Conservation (phyloP, 2,329 filamentous ascomycete genomes). For the Stachybotrys chartarum region DNA sequence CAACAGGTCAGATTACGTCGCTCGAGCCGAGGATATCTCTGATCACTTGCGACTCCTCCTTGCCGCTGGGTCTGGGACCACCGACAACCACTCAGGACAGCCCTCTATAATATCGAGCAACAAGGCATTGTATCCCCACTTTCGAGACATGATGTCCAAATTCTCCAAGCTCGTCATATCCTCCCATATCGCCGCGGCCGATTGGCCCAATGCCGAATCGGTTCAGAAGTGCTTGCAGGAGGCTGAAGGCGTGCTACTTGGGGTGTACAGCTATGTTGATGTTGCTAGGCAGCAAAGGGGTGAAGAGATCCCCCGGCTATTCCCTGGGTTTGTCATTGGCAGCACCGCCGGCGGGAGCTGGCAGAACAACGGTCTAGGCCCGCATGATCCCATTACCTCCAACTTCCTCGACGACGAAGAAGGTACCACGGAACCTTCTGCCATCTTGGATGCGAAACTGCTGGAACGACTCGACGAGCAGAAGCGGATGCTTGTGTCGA, state of each 20-base stretch:
- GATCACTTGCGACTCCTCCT: slow-evolving; percentile 89
- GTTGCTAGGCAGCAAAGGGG: slow-evolving; percentile 89
- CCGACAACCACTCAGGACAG: slow-evolving; percentile 96
- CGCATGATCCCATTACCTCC: slow-evolving; percentile 66
- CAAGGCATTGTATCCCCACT: slow-evolving; percentile 93
- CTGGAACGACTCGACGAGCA: slow-evolving; percentile 81
- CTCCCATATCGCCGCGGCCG: slow-evolving; percentile 92
- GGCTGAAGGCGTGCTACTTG: slow-evolving; percentile 90
- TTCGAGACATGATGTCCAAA: slow-evolving; percentile 98
- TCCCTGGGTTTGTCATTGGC: slow-evolving; percentile 87
- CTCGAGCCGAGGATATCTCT: slow-evolving; percentile 93
- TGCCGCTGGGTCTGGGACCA: slow-evolving; percentile 93
- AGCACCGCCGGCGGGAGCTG: slow-evolving; percentile 81
- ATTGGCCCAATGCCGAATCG: slow-evolving; percentile 91
- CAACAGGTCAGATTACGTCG: slow-evolving; percentile 83
- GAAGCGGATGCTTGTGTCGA: slow-evolving; percentile 76
- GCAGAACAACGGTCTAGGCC: slow-evolving; percentile 63
- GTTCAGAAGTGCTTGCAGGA: slow-evolving; percentile 93
- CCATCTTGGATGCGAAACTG: slow-evolving; percentile 66
- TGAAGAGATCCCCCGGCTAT: slow-evolving; percentile 85
- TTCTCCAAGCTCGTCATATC: slow-evolving; percentile 99
- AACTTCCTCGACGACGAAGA: slow-evolving; percentile 85
- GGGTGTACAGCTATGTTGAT: slow-evolving; percentile 94
- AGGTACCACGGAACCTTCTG: slow-evolving; percentile 60
- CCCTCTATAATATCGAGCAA: slow-evolving; percentile 99